phyloP scores from a whole-genome alignment of 2,329 filamentous ascomycete genomes.

The Fusarium penzigii region DNA sequence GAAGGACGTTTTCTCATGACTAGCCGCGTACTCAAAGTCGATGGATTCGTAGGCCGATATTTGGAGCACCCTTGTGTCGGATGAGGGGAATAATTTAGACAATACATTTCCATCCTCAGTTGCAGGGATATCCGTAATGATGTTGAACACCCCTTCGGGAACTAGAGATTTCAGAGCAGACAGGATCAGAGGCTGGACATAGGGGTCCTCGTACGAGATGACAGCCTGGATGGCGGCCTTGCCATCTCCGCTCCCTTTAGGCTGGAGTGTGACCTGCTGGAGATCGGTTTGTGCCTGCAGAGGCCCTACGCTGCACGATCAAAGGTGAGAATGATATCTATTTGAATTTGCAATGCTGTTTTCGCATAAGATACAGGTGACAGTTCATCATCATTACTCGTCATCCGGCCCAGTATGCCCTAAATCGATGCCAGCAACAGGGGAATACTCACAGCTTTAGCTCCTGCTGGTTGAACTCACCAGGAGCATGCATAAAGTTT shows the following conservation, averaged over 20 bases:
- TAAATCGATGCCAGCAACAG: slow-evolving; percentile 8
- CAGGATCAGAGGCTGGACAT: slow-evolving; percentile 85
- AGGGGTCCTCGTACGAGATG: slow-evolving; percentile 82
- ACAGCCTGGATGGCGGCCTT: slow-evolving; percentile 57
- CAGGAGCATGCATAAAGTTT: slow-evolving; percentile 80
- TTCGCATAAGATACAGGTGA: slow-evolving; percentile 32
- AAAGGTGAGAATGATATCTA: slow-evolving; percentile 41
- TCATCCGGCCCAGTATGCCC: slow-evolving; percentile 8
- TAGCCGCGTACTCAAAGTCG: slow-evolving; percentile 75
- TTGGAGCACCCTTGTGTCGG: slow-evolving; percentile 62
- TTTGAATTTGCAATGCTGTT: slow-evolving; percentile 28
- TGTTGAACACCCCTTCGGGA: slow-evolving; percentile 52
- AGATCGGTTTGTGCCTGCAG: slow-evolving; percentile 8
- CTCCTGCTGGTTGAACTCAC: slow-evolving; percentile 66
- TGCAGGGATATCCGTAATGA: slow-evolving; percentile 49
- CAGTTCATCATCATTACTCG: slow-evolving; percentile 24
- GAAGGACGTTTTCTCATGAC: slow-evolving; percentile 62
- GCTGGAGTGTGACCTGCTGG: slow-evolving; percentile 21
- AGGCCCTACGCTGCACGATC: slow-evolving; percentile 27
- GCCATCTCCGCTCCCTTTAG: slow-evolving; percentile 13
- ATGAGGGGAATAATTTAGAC: slow-evolving; percentile 35
- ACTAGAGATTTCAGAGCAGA: slow-evolving; percentile 67
- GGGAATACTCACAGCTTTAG: slow-evolving; percentile 75
- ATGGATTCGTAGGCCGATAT: slow-evolving; percentile 85
- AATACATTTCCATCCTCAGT: slow-evolving; percentile 38